These are phyloP conservation scores for Buddleja alternifolia DNA, from an alignment of 257 asterid species.

Conservation along the genomic window DNA sequence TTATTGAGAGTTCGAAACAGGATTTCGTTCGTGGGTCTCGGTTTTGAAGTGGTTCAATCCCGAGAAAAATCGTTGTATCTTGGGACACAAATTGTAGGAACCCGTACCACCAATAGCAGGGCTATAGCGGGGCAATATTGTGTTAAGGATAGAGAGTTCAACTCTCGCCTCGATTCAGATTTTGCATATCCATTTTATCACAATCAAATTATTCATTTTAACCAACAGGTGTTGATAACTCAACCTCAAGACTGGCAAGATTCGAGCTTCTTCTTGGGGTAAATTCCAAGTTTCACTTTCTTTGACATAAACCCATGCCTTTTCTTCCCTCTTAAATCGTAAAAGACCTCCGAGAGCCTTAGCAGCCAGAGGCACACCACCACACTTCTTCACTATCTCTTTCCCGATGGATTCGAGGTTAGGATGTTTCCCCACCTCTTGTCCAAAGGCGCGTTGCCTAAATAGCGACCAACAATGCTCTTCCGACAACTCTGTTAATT, in stretches of 20 bases:
- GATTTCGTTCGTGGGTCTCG: no score
- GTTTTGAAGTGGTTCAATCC: no score
- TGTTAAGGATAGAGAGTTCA: no score
- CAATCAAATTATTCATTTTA: no score
- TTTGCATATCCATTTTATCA: no score
- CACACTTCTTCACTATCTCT: conserved; percentile 35
- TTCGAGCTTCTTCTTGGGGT: conserved; percentile 20
- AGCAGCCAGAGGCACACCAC: conserved; percentile 38
- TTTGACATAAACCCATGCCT: conserved; percentile 34
- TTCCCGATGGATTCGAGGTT: conserved; percentile 32
- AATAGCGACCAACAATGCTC: conserved; percentile 37
- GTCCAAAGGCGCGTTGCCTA: conserved; percentile 27
- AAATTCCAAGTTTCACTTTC: conserved; percentile 36
- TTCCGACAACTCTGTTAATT: conserved; percentile 11
- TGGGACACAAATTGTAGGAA: no score
- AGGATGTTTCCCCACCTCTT: background rate
- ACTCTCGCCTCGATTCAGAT: no score
- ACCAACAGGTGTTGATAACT: conserved; percentile 47
- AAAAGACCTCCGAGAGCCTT: conserved; percentile 38
- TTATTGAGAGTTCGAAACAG: no score
- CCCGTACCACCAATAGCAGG: no score
- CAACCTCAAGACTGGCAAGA: conserved; percentile 32
- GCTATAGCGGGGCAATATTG: no score
- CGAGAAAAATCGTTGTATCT: no score
- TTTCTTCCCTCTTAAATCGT: conserved; percentile 27